Evolutionary conservation across 2,329 filamentous ascomycete genomes (phyloP), one percentile per base, ranked within the genome.

Genomic region (Dryadomyces sulphureus): DNA sequence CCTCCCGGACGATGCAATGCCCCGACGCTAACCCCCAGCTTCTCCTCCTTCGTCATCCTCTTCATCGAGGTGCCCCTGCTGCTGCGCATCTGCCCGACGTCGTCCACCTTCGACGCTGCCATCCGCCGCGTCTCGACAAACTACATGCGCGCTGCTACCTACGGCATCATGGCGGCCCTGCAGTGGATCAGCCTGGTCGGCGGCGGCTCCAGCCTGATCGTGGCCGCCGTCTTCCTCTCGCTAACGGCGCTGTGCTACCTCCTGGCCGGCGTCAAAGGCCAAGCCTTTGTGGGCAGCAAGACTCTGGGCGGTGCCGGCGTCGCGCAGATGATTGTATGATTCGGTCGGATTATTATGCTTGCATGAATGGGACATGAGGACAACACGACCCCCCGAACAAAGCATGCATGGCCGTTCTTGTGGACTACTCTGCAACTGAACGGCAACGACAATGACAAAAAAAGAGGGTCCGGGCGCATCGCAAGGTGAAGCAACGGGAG

Each of bases 21-120:
- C n/a, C n/a, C n/a, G n/a, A n/a, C n/a, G n/a, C n/a, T n/a, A n/a
- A n/a, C n/a, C 14, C 12, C 22, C 36, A 90, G 85, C 39, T 68
- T 73, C 50, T 87, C 73, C 43, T 73, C 79, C 14, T 77, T 88
- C 56, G 57, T 89, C 55, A 82, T 92, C 58, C 68, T 92, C 59
- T 92, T 92, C 65, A 73, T 90, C 59, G 85, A 98, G 64, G 81
- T 98, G 17, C 92, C 92, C 24, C 81, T 96, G 49, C 84, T 98
- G 48, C 81, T 98, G 51, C 85, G 92, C 65, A 95, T 98, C 68
- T 98, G 92, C 70, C 92, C 92, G 48, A 98, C 92, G 6, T 96
- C 90, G 14, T 65, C 81, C 53, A 79, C 76, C 53, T 98, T 98
- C 67, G 92, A 98, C 63, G 70, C 68, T 54, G 81, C 88, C 61